phyloP scores from a whole-genome alignment of 2,329 filamentous ascomycete species.

The Hypoxylon rubiginosum region DNA sequence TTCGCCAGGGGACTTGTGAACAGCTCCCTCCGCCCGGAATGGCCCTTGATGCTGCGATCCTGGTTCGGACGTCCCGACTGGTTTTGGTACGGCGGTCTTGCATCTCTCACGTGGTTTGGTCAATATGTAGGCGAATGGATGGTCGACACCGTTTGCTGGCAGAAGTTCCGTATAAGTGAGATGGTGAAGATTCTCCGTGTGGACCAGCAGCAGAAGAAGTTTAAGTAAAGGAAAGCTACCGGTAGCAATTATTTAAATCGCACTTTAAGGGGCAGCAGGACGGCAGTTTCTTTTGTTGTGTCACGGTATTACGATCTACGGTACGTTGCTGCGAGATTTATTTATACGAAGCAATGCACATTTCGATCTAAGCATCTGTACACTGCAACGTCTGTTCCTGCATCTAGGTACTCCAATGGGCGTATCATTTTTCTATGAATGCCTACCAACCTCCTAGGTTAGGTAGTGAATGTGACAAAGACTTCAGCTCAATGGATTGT shows the following conservation, averaged over 20 bases:
- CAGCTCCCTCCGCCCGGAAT: constrained; percentile 57
- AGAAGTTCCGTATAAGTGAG: constrained; percentile 53
- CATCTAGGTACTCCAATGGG: not conserved
- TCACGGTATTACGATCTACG: not conserved
- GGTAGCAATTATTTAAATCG: not conserved
- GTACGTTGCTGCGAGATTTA: not conserved
- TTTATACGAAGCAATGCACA: not conserved
- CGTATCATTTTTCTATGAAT: not conserved
- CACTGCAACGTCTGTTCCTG: not conserved
- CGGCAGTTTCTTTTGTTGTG: not conserved
- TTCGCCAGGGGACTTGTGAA: constrained; percentile 61
- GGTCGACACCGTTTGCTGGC: constrained; percentile 53
- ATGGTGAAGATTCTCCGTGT: constrained; percentile 49
- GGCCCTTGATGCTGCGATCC: constrained; percentile 50
- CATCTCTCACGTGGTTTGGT: constrained; percentile 49
- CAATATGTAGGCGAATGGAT: constrained; percentile 56
- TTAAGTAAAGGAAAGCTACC: constrained; percentile 28
- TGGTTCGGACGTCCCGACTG: constrained; percentile 60
- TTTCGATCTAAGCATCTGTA: not conserved
- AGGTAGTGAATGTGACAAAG: not conserved
- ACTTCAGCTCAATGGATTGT: not conserved
- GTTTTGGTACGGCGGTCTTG: constrained; percentile 58
- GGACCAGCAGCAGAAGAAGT: constrained; percentile 45
- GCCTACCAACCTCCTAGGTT: not conserved
- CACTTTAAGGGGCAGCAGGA: not conserved